Evolutionary conservation across 106 monocot genomes (phyloP).

Genomic region (Dioscorea alata): DNA sequence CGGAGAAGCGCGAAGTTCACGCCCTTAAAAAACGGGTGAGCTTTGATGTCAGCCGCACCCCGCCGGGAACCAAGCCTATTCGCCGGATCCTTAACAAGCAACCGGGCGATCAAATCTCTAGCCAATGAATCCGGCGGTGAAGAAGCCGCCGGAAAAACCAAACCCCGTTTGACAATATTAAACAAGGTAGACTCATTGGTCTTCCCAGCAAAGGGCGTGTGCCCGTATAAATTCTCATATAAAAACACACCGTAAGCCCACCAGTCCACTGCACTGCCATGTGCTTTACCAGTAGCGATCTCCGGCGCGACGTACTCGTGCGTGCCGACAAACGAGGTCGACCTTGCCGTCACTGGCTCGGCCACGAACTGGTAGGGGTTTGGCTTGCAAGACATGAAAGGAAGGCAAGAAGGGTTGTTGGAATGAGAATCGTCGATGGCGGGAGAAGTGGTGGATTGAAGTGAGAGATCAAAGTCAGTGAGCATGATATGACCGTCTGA

Average conservation of each 20-base stretch:
- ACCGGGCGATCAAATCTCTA: slow-evolving; percentile 43
- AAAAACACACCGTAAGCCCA: slow-evolving; percentile 87
- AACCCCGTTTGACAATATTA: slow-evolving; percentile 44
- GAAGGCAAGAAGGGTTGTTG: slow-evolving; percentile 23
- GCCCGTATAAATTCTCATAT: slow-evolving; percentile 70
- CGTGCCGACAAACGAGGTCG: slow-evolving; percentile 77
- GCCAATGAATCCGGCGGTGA: slow-evolving; percentile 9
- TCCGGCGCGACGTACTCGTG: slow-evolving; percentile 92
- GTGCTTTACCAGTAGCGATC: slow-evolving; percentile 48
- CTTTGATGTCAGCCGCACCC: slow-evolving; percentile 76
- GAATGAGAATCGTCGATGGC: slow-evolving; percentile 8
- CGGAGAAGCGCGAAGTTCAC: slow-evolving; percentile 72
- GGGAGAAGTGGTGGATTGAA: slow-evolving; percentile 46
- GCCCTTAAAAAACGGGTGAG: slow-evolving; percentile 68
- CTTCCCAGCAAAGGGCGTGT: slow-evolving; percentile 63
- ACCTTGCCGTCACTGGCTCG: slow-evolving; percentile 70
- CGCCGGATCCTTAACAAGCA: slow-evolving; percentile 55
- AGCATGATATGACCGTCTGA: slow-evolving; percentile 97
- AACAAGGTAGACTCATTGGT: slow-evolving; percentile 55
- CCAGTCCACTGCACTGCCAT: slow-evolving; percentile 86
- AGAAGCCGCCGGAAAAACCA: slow-evolving; percentile 31
- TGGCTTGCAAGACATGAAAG: slow-evolving; percentile 19
- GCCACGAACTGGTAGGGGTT: slow-evolving; percentile 42
- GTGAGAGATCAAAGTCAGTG: slow-evolving; percentile 93
- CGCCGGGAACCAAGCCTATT: slow-evolving; percentile 31